Percentiles rank a stretch among this genome's conserved stretches.
Evolutionary conservation across 108 stramenopile species (phyloP).

Genomic region (Craspedostauros australis): DNA sequence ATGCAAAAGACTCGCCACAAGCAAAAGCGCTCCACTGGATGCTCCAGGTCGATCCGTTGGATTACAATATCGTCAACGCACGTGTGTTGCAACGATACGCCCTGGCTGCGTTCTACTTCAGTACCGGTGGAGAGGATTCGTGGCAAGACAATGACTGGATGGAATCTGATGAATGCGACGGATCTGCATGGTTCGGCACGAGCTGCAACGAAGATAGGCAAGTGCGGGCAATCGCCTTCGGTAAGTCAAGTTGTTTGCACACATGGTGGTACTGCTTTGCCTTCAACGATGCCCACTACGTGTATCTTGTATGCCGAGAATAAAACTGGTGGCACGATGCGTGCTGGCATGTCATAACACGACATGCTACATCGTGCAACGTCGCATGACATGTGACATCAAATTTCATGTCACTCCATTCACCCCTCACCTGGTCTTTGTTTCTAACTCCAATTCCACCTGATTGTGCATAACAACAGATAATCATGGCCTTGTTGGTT

Average conservation of each 20-base stretch:
- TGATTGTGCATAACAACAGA: conserved; percentile 15
- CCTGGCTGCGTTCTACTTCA: conserved; percentile 57
- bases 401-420: too few relatives aligned
- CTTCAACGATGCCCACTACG: too few relatives aligned
- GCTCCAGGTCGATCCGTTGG: too few relatives aligned
- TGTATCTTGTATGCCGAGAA: not conserved
- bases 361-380: too few relatives aligned
- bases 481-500: conserved; percentile 31
- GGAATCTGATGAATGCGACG: conserved; percentile 56
- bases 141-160: conserved; percentile 56
- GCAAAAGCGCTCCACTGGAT: too few relatives aligned
- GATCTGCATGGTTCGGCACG: conserved; percentile 40
- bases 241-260: conserved; percentile 17
- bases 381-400: too few relatives aligned
- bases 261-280: too few relatives aligned
- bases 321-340: not conserved
- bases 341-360: not conserved
- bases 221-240: conserved; percentile 51
- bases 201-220: conserved; percentile 42
- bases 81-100: conserved; percentile 68
- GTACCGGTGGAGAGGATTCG: conserved; percentile 25
- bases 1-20: too few relatives aligned
- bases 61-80: too few relatives aligned
- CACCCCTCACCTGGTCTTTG: not conserved
- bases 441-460: not conserved